These are phyloP conservation scores for Plasmodium cynomolgi DNA, from an alignment of 169 alveolate species.

Conservation along the genomic window DNA sequence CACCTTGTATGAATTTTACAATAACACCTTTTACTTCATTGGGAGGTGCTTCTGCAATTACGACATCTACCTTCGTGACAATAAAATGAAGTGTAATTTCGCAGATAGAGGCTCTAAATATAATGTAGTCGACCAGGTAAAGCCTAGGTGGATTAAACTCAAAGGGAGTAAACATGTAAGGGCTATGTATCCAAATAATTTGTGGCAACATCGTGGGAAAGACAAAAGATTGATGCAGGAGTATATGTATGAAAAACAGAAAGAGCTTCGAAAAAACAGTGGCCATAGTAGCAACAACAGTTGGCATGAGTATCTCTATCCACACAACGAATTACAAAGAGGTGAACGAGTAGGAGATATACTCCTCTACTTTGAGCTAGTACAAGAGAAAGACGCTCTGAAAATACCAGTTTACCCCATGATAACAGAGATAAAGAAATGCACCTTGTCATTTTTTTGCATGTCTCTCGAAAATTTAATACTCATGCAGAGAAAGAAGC, in stretches of 20 bases:
- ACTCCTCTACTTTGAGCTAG: slow-evolving; percentile 86
- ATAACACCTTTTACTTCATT: slow-evolving; percentile 69
- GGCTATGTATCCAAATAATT: slow-evolving; percentile 55
- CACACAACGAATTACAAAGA: slow-evolving; percentile 33
- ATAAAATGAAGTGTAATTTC: slow-evolving; percentile 67
- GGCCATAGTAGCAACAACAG: neutral
- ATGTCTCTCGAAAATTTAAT: slow-evolving; percentile 84
- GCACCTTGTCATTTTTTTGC: slow-evolving; percentile 81
- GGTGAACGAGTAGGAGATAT: slow-evolving; percentile 83
- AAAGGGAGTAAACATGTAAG: slow-evolving; percentile 83
- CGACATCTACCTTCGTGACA: slow-evolving; percentile 69
- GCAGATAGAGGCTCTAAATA: slow-evolving; percentile 68
- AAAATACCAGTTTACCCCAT: slow-evolving; percentile 88
- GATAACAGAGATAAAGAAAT: slow-evolving; percentile 87
- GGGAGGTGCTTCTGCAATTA: slow-evolving; percentile 73
- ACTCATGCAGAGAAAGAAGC: slow-evolving; percentile 72
- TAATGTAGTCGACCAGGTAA: slow-evolving; percentile 74
- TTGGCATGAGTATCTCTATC: slow-evolving; percentile 11
- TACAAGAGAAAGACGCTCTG: slow-evolving; percentile 85
- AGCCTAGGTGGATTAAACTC: slow-evolving; percentile 90
- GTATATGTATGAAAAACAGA: slow-evolving; percentile 47
- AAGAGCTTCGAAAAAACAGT: neutral
- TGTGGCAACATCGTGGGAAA: slow-evolving; percentile 73
- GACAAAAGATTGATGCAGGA: slow-evolving; percentile 55
- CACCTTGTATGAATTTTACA: slow-evolving; percentile 63